phyloP scores from a whole-genome alignment of 108 stramenopile genomes.

The Skeletonema tropicum region DNA sequence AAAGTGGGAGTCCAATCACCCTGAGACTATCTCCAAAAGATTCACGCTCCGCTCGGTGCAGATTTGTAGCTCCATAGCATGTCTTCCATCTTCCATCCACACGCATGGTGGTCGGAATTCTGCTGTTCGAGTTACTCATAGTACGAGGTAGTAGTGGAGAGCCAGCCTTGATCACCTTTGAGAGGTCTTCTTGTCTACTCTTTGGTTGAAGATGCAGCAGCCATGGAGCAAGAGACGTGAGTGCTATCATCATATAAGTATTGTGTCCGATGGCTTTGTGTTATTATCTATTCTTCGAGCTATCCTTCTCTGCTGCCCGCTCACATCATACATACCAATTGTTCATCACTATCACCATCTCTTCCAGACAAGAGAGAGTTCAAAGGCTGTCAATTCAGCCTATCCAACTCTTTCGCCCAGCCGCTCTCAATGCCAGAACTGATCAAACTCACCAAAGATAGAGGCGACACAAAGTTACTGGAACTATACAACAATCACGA shows the following conservation, averaged over 20 bases:
- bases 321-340: too few relatives aligned
- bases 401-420: conserved; percentile 83
- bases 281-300: background rate
- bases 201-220: conserved; percentile 25
- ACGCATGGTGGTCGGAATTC: too few relatives aligned
- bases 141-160: too few relatives aligned
- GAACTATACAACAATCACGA: conserved; percentile 57
- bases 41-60: too few relatives aligned
- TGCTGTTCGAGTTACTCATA: too few relatives aligned
- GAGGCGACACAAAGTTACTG: conserved; percentile 50
- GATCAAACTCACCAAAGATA: conserved; percentile 35
- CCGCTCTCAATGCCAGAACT: conserved; percentile 67
- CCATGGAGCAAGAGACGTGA: conserved; percentile 46
- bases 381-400: conserved; percentile 55
- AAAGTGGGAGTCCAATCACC: too few relatives aligned
- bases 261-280: background rate
- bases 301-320: background rate
- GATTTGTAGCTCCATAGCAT: too few relatives aligned
- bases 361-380: conserved; percentile 64
- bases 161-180: too few relatives aligned
- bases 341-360: background rate
- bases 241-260: background rate
- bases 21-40: too few relatives aligned
- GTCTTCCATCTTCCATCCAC: too few relatives aligned
- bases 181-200: too few relatives aligned